phyloP scores from a whole-genome alignment of 2,329 filamentous ascomycete genomes.

The Colletotrichum sidae region DNA sequence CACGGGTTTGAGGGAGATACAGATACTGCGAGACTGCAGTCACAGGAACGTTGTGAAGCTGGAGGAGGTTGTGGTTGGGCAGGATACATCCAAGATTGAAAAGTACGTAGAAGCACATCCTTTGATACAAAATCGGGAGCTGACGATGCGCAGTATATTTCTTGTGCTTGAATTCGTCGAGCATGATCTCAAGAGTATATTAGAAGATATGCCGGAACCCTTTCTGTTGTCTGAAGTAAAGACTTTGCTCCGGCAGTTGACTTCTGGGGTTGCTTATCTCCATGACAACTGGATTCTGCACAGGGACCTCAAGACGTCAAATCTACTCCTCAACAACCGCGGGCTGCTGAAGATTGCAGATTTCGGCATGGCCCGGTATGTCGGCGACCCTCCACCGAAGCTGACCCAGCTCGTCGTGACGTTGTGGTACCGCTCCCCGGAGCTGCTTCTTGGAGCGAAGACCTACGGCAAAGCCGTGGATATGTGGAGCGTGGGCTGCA shows the following conservation, averaged over 20 bases:
- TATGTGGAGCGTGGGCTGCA: conserved; percentile 96
- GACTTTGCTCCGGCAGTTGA: conserved; percentile 86
- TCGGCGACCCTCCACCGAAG: conserved; percentile 79
- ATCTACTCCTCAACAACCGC: conserved; percentile 94
- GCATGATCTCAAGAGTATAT: conserved; percentile 93
- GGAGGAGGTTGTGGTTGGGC: conserved; percentile 85
- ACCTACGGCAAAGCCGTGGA: conserved; percentile 84
- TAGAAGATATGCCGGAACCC: conserved; percentile 93
- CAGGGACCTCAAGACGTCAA: conserved; percentile 93
- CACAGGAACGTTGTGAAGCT: conserved; percentile 87
- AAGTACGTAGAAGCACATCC: conserved; percentile 52
- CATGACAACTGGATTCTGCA: conserved; percentile 93
- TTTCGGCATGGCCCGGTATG: conserved; percentile 97
- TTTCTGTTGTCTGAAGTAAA: conserved; percentile 95
- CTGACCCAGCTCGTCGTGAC: conserved; percentile 95
- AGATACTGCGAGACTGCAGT: conserved; percentile 83
- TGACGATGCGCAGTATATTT: conserved; percentile 73
- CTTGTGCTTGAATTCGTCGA: conserved; percentile 98
- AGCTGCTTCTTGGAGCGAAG: conserved; percentile 84
- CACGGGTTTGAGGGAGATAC: conserved; percentile 92
- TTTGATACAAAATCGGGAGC: background rate
- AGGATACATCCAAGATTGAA: conserved; percentile 64
- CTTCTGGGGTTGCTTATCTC: conserved; percentile 83
- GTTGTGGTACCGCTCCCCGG: conserved; percentile 94
- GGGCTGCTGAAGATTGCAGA: conserved; percentile 96